phyloP scores from a whole-genome alignment of 306 rosid genomes.

The Lathyrus sativus region DNA sequence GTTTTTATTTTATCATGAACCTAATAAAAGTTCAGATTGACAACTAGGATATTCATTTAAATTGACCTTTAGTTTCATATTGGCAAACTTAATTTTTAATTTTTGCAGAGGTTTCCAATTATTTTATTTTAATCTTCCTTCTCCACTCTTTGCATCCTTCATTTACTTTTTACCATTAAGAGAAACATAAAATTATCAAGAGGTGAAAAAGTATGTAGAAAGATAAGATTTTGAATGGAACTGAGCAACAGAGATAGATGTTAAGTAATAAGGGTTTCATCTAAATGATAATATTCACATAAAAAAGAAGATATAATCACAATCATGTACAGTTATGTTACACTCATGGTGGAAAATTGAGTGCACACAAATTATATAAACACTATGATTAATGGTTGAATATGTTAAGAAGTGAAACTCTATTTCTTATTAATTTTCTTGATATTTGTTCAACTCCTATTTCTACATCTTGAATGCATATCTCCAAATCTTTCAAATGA shows the following conservation, averaged over 20 bases:
- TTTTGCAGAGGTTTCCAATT: too few relatives aligned
- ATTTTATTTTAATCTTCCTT: too few relatives aligned
- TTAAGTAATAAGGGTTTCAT: slow-evolving; percentile 23
- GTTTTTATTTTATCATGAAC: too few relatives aligned
- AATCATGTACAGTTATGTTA: slow-evolving; percentile 31
- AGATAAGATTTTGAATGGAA: slow-evolving; percentile 14
- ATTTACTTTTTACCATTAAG: too few relatives aligned
- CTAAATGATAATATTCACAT: slow-evolving; percentile 10
- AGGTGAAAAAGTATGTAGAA: background rate
- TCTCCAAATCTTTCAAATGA: slow-evolving; percentile 36
- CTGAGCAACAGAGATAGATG: background rate
- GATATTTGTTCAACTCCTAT: slow-evolving; percentile 39
- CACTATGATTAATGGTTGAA: slow-evolving; percentile 35
- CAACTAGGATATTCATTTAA: slow-evolving; percentile 8
- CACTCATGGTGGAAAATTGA: slow-evolving; percentile 37
- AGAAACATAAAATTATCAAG: too few relatives aligned
- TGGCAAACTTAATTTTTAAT: too few relatives aligned
- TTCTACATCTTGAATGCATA: slow-evolving; percentile 43
- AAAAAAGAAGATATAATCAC: background rate
- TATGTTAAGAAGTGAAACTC: slow-evolving; percentile 44
- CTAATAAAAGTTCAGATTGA: slow-evolving; percentile 12
- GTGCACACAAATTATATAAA: slow-evolving; percentile 1
- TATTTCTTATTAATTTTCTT: slow-evolving; percentile 42
- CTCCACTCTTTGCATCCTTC: too few relatives aligned
- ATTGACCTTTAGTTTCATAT: background rate